Evolutionary conservation across 75 land plant genomes (phyloP), one percentile per base, ranked within the genome.

Genomic region (Cryptomeria japonica): DNA sequence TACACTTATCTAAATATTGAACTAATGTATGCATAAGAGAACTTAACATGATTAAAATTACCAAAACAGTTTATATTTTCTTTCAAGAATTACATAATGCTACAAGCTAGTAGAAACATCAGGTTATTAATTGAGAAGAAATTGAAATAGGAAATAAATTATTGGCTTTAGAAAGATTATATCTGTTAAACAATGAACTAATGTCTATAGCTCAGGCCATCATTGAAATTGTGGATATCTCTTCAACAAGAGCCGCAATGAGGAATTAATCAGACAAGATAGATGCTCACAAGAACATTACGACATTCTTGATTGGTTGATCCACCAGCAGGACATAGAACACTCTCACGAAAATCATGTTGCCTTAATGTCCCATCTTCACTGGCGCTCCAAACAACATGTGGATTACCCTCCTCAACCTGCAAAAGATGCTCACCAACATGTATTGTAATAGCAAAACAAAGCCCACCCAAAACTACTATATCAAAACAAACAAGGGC

Each of bases 321-420:
- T 31, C 97, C 95, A 87, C 91, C 93, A 37, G 96, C 93, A 76
- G 98, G 99, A 87, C 99, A 98, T 68, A 92, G 87, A 84, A 93
- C 68, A 78, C 93, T 91, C 88, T 98, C 97, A 85, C 99, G 90
- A 37, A 98, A 93, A 85, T 98, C 99, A 92, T 98, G 99, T 89
- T 98, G 99, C 87, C 99, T 93, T 87, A 98, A 87, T 34, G 99
- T 98, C 41, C 99, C 99, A 93, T 98, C 99, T 90, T 98, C 99
- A 92, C 99, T 98, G 31, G 99, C 99, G 92, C 99, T 98, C 99
- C 99, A 98, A 15, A 98, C 94, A 22, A 97, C 93, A 94, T 98
- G 92, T 25, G 99, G 99, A 80, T 98, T 98, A 80, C 99, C 99
- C 70, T 92, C 96, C 94, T 98, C 99, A 86, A 97, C 99, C 99